Conservation (phyloP, 306 rosid genomes). For the Fragaria ananassa region DNA sequence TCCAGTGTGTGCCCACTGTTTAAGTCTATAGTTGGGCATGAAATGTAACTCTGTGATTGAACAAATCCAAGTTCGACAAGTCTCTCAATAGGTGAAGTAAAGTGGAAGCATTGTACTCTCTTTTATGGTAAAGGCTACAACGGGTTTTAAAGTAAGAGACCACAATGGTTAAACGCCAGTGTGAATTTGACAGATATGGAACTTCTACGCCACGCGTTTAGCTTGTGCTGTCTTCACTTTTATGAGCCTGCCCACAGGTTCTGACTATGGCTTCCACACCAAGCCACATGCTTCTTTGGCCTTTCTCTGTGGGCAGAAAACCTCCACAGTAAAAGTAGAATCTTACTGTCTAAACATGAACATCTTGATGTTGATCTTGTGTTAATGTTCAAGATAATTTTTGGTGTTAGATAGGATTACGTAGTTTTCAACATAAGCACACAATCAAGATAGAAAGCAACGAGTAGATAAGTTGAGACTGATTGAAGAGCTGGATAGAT, state of each 20-base stretch:
- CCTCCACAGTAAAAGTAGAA: neutral
- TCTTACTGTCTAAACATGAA: neutral
- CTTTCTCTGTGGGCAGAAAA: conserved; percentile 12
- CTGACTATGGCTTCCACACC: neutral
- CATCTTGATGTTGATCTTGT: neutral
- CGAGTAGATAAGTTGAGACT: neutral
- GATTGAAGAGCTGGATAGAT: neutral
- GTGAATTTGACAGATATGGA: neutral
- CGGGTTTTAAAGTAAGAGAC: neutral
- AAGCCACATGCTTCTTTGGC: neutral
- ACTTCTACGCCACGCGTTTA: neutral
- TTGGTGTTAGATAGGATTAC: neutral
- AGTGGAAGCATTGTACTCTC: too few relatives aligned
- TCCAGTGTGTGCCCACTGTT: conserved; percentile 14
- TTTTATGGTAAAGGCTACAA: neutral
- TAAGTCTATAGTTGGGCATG: neutral
- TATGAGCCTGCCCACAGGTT: conserved; percentile 8
- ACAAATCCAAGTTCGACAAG: neutral
- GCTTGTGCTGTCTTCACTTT: neutral
- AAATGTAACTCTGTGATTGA: neutral
- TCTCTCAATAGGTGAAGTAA: neutral
- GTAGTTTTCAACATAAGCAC: neutral
- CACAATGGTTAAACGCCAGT: neutral
- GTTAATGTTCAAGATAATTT: neutral
- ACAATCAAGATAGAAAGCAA: neutral